Conservation (phyloP, 2,329 filamentous ascomycete species). For the Rutstroemia sp. region DNA sequence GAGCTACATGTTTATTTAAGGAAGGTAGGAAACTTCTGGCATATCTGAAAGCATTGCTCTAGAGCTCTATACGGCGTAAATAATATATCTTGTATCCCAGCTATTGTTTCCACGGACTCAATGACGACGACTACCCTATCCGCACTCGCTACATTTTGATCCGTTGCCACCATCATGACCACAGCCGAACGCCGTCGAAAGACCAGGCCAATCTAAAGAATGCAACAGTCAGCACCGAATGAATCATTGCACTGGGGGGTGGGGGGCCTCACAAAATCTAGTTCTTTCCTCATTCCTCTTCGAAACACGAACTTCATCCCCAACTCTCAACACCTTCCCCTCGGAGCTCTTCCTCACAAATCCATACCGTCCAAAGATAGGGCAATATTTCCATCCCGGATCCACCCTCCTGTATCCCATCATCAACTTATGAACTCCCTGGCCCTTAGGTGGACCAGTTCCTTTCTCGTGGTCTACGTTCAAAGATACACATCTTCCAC, state of each 20-base stretch:
- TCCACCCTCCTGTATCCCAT: constrained; percentile 66
- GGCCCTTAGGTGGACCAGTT: constrained; percentile 47
- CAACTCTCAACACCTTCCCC: constrained; percentile 34
- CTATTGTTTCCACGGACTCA: too few species aligned
- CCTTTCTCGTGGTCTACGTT: constrained; percentile 67
- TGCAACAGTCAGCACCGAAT: neutral
- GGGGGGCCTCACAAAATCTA: constrained; percentile 41
- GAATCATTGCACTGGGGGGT: too few species aligned
- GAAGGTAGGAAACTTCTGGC: too few species aligned
- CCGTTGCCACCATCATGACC: neutral
- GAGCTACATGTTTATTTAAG: too few species aligned
- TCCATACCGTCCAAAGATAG: constrained; percentile 67
- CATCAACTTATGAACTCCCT: constrained; percentile 60
- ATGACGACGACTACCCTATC: neutral
- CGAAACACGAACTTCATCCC: constrained; percentile 40
- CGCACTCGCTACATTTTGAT: neutral
- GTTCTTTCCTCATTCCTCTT: constrained; percentile 37
- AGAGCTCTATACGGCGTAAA: too few species aligned
- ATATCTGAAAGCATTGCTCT: too few species aligned
- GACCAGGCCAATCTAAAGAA: constrained; percentile 26
- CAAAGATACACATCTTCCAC: constrained; percentile 58
- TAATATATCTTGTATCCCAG: too few species aligned
- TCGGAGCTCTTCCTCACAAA: constrained; percentile 40
- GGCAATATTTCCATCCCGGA: constrained; percentile 56
- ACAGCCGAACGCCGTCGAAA: constrained; percentile 14